Evolutionary conservation across 1,284 basidiomycete genomes (phyloP).

Genomic region (Microbotryum silenes-acaulis): DNA sequence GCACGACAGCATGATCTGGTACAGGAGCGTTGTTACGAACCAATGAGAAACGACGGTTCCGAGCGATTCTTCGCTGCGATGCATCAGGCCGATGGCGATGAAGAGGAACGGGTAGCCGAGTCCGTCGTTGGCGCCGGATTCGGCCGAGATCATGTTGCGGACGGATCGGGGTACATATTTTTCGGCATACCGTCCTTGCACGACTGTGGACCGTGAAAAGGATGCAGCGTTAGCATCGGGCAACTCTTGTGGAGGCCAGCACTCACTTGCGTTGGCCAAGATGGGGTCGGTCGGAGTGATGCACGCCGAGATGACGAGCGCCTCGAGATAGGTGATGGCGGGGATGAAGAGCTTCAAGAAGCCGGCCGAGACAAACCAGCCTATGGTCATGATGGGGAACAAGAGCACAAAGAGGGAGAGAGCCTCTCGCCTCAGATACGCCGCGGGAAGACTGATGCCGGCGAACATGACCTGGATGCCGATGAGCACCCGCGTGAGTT

Average conservation of each 20-base stretch:
- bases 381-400: constrained; percentile 41
- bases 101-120: constrained; percentile 41
- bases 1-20: constrained; percentile 41
- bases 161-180: constrained; percentile 42
- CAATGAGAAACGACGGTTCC: constrained; percentile 40
- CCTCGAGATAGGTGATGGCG: constrained; percentile 40
- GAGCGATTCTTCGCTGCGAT: constrained; percentile 29
- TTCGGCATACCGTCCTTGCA: constrained; percentile 42
- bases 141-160: constrained; percentile 40
- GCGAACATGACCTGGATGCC: constrained; percentile 41
- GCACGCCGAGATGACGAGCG: constrained; percentile 41
- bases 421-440: constrained; percentile 37
- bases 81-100: constrained; percentile 31
- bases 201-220: constrained; percentile 33
- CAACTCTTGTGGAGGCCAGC: not conserved
- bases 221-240: not conserved
- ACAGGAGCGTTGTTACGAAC: constrained; percentile 42
- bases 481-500: constrained; percentile 36
- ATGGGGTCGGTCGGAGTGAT: constrained; percentile 45
- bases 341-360: constrained; percentile 41
- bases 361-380: constrained; percentile 41
- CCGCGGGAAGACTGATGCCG: constrained; percentile 38
- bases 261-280: constrained; percentile 33
- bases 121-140: constrained; percentile 45
- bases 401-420: constrained; percentile 40